Evolutionary conservation across 1,139 yeast genomes (phyloP).

Genomic region (Pichiaceae sp.): DNA sequence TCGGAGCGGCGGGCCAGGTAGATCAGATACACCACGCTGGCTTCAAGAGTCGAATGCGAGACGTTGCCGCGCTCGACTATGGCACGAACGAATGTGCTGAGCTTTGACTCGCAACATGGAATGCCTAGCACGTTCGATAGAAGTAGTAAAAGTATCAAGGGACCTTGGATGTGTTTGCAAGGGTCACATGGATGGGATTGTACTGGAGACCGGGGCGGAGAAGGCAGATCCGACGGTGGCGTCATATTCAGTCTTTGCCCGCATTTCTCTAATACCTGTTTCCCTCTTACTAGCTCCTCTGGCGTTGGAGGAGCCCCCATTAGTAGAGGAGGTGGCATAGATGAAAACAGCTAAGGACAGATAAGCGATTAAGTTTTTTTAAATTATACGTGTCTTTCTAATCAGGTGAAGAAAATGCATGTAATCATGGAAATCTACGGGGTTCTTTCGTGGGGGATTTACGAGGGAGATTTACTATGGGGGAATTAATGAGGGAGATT

Average conservation of each 20-base stretch:
- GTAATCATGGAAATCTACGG: too few relatives aligned
- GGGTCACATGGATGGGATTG: neutral
- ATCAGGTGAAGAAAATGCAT: too few relatives aligned
- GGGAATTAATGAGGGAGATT: too few relatives aligned
- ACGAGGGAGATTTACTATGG: too few relatives aligned
- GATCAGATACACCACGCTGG: slow-evolving; percentile 28
- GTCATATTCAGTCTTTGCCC: too few relatives aligned
- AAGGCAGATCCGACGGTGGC: neutral
- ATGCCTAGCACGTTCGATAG: neutral
- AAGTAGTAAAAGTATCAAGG: neutral
- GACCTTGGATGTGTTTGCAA: neutral
- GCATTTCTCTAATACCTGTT: neutral
- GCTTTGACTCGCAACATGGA: neutral
- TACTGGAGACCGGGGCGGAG: neutral
- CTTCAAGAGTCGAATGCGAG: slow-evolving; percentile 55
- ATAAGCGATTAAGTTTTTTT: too few relatives aligned
- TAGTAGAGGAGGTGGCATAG: too few relatives aligned
- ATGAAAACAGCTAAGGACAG: too few relatives aligned
- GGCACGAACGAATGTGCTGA: slow-evolving; percentile 45
- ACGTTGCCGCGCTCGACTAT: slow-evolving; percentile 62
- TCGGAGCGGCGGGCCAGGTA: neutral
- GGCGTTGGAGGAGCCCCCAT: neutral
- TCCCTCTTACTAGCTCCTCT: too few relatives aligned
- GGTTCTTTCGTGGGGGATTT: too few relatives aligned
- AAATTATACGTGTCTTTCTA: too few relatives aligned